Conservation (phyloP, 2,329 filamentous ascomycete genomes). For the Cadophora luteo-olivacea region DNA sequence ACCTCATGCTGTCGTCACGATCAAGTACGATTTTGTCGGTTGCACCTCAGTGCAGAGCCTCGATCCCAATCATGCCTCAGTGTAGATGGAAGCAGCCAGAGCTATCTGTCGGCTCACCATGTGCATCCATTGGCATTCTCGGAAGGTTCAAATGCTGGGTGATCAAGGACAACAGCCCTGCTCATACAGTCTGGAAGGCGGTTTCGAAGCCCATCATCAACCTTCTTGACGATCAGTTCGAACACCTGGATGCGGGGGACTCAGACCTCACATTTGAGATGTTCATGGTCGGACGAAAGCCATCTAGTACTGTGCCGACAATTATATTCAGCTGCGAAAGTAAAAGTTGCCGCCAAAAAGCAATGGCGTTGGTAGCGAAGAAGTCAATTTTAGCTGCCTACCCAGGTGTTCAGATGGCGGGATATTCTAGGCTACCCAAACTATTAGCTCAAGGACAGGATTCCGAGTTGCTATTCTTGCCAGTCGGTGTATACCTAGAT, state of each 20-base stretch:
- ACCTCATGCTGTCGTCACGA: neutral
- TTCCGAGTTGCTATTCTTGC: neutral
- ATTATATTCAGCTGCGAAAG: slow-evolving; percentile 31
- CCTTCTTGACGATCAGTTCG: slow-evolving; percentile 27
- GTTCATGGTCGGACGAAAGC: slow-evolving; percentile 31
- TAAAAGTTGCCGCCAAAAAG: slow-evolving; percentile 26
- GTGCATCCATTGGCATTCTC: slow-evolving; percentile 21
- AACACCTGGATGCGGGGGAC: slow-evolving; percentile 26
- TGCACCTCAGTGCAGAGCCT: neutral
- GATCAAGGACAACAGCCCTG: slow-evolving; percentile 32
- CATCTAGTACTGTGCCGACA: slow-evolving; percentile 20
- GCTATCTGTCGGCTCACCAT: slow-evolving; percentile 24
- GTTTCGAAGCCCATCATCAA: slow-evolving; percentile 23
- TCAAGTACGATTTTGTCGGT: neutral
- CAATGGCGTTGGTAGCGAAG: slow-evolving; percentile 27
- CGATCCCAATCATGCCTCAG: slow-evolving; percentile 3
- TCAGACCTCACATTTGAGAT: slow-evolving; percentile 31
- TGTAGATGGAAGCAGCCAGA: slow-evolving; percentile 53
- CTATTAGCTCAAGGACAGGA: neutral
- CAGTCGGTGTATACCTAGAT: neutral
- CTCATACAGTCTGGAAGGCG: slow-evolving; percentile 28
- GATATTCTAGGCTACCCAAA: slow-evolving; percentile 2
- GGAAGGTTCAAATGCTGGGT: slow-evolving; percentile 29
- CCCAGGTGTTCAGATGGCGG: slow-evolving; percentile 24
- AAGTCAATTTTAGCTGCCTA: slow-evolving; percentile 23